Evolutionary conservation across 805 yeast genomes (phyloP), one percentile per base, ranked within the genome.

Genomic region (Spathaspora boniae): DNA sequence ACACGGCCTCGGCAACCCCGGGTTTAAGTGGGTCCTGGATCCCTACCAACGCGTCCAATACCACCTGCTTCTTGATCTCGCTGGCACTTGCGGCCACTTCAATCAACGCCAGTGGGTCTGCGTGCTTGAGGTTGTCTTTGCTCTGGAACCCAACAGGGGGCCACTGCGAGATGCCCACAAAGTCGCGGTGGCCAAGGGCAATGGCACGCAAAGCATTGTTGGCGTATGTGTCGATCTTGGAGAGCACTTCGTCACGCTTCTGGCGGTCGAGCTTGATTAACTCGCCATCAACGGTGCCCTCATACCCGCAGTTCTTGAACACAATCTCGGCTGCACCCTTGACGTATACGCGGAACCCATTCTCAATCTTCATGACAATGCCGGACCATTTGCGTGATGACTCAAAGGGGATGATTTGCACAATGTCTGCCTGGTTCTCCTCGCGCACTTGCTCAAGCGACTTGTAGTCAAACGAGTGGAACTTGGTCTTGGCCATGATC

Each of bases 241-340:
- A 37, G 44, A 53, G 48, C 37, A 54, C 47, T 47, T 40, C 33
- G 45, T 54, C 50, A 46, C 64, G 46, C 45, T 48, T 33, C 40
- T 45, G 40, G 43, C 68, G 31, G 50, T 48, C 61, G 59, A 49
- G 56, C 43, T 47, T 45, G 41, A 38, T 44, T 26, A 38, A 47
- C 37, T 62, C 56, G 3, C 62, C 46, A 16, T 53, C 45, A 9
- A 50, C 46, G 40, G 56, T 58, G 38, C 44, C 48, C 34, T 51
- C 56, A 38, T 51, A 67, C 1, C 74, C 60, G 54, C 95, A 83
- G 47, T 73, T 65, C 16, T 70, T 68, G 44, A 84, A 70, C 9
- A 93, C 73, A 41, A 93, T 75, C 61, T 93, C 99, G 1, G 97
- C 89, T 1, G 98, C 98, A 44, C 99, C 98, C 64, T 93, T 93